Base-by-base conservation (phyloP, 495 filamentous ascomycete genomes). In the Tuber calosporum region DNA sequence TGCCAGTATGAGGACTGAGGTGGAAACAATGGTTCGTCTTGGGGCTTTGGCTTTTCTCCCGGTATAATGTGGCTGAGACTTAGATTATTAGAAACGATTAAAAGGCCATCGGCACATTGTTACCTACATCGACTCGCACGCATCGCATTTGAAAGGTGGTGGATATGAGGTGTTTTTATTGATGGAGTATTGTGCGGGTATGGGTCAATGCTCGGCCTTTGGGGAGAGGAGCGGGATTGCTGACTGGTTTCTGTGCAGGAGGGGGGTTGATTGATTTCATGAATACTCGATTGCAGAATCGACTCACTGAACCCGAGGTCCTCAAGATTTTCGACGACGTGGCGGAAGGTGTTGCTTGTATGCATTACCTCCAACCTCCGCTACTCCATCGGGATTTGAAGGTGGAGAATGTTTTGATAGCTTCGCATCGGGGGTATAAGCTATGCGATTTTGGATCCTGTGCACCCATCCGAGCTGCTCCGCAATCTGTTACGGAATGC, bases 201-300 rank as follows among this genome's bases (percentile, higher is more conserved):
- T 76, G 79, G 45, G 38, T 45, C 53, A 73, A 70, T 77, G 15
- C 30, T 62, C 20, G 3, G 26, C 19, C 4, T 62, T 62, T 15
- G n/a, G 4, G n/a, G 58, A 40, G 66, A 62, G 39, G 39, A 40
- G n/a, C 62, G 34, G 53, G 53, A 34, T 62, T 45, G 66, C 71
- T 80, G 36, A 80, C 73, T 34, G 53, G n/a, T 68, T 38, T 90
- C 87, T 62, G 34, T 78, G 83, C 84, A 74, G 90, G 90, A 36
- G 95, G 96, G 76, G 96, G 95, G 39, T 83, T 99, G 79, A 99
- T 99, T 82, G 95, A 99, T 84, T 99, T 98, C 84, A 99, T 99
- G 95, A 99, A 99, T 83, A 99, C 95, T 48, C 89, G 95, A 42
- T 84, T 99, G 75, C 95, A 98, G 83, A 92, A 98, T 82, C 92